Evolutionary conservation across 148 eudicot genomes (phyloP), one percentile per base, ranked within the genome.

Genomic region (Nepenthes mirabilis): DNA sequence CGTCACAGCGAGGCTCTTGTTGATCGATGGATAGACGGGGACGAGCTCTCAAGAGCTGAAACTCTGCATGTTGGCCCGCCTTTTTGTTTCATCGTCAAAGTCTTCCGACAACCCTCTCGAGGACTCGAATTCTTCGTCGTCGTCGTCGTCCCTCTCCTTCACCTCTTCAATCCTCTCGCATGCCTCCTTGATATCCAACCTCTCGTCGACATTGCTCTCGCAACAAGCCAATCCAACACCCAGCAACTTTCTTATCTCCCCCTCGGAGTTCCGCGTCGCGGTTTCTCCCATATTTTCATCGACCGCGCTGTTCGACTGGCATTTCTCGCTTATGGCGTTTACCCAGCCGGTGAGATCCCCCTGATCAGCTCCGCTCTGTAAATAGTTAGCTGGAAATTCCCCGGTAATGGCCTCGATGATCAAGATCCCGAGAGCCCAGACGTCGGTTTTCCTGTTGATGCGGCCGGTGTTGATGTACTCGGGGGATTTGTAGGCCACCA

Each of bases 401-500:
- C 98, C 91, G 0, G 95, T 93, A 49, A 93, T 33, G 10, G 63
- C 75, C 59, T 93, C 99, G 2, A 88, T 61, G 14, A 93, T 89
- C 33, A 93, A 36, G 36, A 93, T 74, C 14, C 99, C 99, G 0
- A 93, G 67, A 12, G 80, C 73, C 89, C 89, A 88, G 0, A 86
- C 77, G 35, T 93, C 99, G 0, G 99, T 86, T 52, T 88, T 93
- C 71, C 77, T 88, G 0, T 81, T 79, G 23, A 93, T 61, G 0
- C 89, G 85, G 0, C 74, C 66, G 10, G 51, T 65, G 59, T 62
- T 71, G 43, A 75, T 62, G 70, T 73, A 82, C 70, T 93, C 99
- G 1, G 95, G 99, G 2, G 99, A 79, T 60, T 86, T 93, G 70
- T 93, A 89, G 5, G 91, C 86, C 33, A 82, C 79, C 85, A 93